Conservation (phyloP, 1,284 basidiomycete genomes). For the Trametes pubescens region DNA sequence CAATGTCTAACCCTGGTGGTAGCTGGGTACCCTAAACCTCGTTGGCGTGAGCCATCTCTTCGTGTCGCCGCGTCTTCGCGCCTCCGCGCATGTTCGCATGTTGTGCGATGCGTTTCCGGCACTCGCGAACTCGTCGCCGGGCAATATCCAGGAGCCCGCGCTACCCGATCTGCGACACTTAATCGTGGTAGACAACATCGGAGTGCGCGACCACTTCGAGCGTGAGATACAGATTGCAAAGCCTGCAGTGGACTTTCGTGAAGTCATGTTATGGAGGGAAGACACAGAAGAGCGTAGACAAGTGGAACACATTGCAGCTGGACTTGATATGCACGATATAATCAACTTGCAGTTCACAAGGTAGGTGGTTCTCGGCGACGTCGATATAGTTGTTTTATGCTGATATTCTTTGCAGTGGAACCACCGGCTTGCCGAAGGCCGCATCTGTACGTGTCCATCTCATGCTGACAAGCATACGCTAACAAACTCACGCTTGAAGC, state of each 20-base stretch:
- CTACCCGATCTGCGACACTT: slow-evolving; percentile 72
- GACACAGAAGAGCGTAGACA: slow-evolving; percentile 50
- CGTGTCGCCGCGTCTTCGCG: slow-evolving; percentile 72
- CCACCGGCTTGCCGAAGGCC: slow-evolving; percentile 83
- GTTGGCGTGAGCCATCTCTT: slow-evolving; percentile 78
- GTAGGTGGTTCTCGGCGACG: slow-evolving; percentile 54
- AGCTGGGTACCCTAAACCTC: slow-evolving; percentile 71
- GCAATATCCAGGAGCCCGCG: slow-evolving; percentile 63
- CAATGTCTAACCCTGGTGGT: not conserved
- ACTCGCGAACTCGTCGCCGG: slow-evolving; percentile 57
- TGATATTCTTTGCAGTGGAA: slow-evolving; percentile 59
- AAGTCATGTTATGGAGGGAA: slow-evolving; percentile 68
- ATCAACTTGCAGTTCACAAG: slow-evolving; percentile 88
- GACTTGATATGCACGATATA: slow-evolving; percentile 68
- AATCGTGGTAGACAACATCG: slow-evolving; percentile 73
- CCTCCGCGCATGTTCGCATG: slow-evolving; percentile 67
- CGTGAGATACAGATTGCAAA: slow-evolving; percentile 53
- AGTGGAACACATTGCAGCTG: slow-evolving; percentile 50
- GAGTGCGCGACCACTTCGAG: slow-evolving; percentile 46
- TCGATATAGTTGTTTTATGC: not conserved
- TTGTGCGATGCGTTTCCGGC: slow-evolving; percentile 68
- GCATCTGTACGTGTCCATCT: slow-evolving; percentile 63
- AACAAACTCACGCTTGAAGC: slow-evolving; percentile 45
- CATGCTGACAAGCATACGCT: too few relatives aligned
- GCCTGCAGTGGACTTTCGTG: slow-evolving; percentile 71